Conservation (phyloP, 495 filamentous ascomycete species). For the Beverwykella pulmonaria region DNA sequence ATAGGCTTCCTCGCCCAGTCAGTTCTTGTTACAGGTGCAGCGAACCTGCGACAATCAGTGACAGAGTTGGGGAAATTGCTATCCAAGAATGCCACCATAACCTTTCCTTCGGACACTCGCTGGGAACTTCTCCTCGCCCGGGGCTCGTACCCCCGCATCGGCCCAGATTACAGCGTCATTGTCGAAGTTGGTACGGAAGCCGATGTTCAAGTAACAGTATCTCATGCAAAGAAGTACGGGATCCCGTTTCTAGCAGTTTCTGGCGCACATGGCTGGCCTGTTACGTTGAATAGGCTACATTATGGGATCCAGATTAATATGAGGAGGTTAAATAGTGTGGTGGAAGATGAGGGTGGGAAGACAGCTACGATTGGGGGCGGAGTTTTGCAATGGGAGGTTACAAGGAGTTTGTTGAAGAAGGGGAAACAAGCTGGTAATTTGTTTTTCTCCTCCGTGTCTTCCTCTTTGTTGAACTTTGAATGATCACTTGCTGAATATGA, state of each 20-base stretch:
- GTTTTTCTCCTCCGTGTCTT: not conserved
- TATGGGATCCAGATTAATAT: conserved; percentile 13
- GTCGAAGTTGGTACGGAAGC: conserved; percentile 13
- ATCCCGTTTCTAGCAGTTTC: conserved; percentile 20
- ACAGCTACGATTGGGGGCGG: conserved; percentile 16
- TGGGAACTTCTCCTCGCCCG: conserved; percentile 5
- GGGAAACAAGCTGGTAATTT: conserved; percentile 16
- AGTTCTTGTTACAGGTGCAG: not conserved
- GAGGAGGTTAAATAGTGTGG: conserved; percentile 3
- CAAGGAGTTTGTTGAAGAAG: not conserved
- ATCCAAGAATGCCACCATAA: conserved; percentile 1
- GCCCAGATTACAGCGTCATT: conserved; percentile 10
- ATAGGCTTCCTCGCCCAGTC: not conserved
- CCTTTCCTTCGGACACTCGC: conserved; percentile 1
- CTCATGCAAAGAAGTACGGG: conserved; percentile 1
- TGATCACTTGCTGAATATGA: not conserved
- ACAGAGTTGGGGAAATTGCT: not conserved
- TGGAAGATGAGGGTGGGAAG: not conserved
- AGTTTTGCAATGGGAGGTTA: conserved; percentile 4
- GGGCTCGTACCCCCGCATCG: conserved; percentile 1
- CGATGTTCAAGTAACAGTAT: conserved; percentile 14
- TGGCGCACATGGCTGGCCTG: conserved; percentile 11
- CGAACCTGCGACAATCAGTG: not conserved
- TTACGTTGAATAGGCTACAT: not conserved
- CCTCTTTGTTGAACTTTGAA: not conserved